Percentiles rank a stretch among this genome's conserved stretches.
These are phyloP conservation scores for Apiotrichum laibachii DNA, from an alignment of 1,284 basidiomycete genomes.

Conservation along the genomic window DNA sequence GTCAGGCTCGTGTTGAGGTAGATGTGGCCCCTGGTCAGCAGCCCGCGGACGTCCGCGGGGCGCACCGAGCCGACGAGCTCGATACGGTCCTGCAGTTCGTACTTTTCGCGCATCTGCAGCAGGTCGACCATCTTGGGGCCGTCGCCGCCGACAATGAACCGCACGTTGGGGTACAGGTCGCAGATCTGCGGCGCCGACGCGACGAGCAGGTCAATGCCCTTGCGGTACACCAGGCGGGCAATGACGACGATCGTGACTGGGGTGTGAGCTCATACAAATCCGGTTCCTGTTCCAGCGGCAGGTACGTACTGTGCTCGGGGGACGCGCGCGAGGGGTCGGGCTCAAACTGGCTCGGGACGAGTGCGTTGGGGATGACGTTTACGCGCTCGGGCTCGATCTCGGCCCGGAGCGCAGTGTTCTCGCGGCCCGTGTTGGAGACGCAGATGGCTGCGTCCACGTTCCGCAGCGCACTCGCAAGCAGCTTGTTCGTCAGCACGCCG, in stretches of 20 bases:
- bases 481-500: constrained; percentile 94
- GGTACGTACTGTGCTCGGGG: constrained; percentile 61
- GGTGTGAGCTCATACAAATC: constrained; percentile 1
- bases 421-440: constrained; percentile 94
- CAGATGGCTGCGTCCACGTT: constrained; percentile 94
- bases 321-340: constrained; percentile 59
- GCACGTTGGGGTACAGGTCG: constrained; percentile 73
- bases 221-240: constrained; percentile 93
- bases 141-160: constrained; percentile 87
- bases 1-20: constrained; percentile 95
- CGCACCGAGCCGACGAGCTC: constrained; percentile 78
- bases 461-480: constrained; percentile 77
- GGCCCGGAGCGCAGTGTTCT: constrained; percentile 90
- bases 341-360: constrained; percentile 82
- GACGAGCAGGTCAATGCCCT: constrained; percentile 93
- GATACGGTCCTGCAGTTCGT: constrained; percentile 84
- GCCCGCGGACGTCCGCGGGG: constrained; percentile 77
- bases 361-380: constrained; percentile 90
- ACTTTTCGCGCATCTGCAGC: constrained; percentile 91
- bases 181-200: constrained; percentile 89
- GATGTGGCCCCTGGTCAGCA: constrained; percentile 78
- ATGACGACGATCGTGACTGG: constrained; percentile 91
- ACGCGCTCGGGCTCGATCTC: constrained; percentile 68
- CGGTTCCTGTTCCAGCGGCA: too few species aligned
- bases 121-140: constrained; percentile 94